These are phyloP conservation scores for Sugiyamaella novakii DNA, from an alignment of 1,139 yeast genomes.

Conservation along the genomic window DNA sequence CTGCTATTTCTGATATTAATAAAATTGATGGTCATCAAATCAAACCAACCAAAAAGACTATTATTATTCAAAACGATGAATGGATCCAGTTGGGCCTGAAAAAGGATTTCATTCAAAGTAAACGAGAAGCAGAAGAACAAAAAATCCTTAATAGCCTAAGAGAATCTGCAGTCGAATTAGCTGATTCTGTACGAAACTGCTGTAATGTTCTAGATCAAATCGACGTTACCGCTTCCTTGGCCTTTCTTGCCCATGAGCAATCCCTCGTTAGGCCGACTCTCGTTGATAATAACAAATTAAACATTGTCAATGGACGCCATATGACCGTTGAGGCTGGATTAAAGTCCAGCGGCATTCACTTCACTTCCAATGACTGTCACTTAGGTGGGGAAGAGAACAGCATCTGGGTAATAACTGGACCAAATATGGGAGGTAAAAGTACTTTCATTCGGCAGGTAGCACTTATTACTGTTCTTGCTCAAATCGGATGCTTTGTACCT, in stretches of 20 bases:
- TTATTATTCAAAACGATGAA: conserved; percentile 30
- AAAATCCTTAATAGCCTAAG: conserved; percentile 50
- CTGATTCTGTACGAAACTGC: conserved; percentile 50
- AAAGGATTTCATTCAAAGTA: conserved; percentile 34
- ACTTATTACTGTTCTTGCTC: conserved; percentile 81
- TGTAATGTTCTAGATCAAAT: conserved; percentile 60
- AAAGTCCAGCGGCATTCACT: conserved; percentile 48
- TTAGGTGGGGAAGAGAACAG: conserved; percentile 40
- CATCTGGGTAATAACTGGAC: conserved; percentile 85
- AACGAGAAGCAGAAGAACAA: conserved; percentile 48
- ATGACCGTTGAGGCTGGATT: conserved; percentile 85
- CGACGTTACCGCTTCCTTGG: conserved; percentile 75
- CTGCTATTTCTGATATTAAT: conserved; percentile 19
- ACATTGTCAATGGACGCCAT: conserved; percentile 65
- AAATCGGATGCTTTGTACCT: conserved; percentile 88
- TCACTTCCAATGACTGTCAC: conserved; percentile 66
- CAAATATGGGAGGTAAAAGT: conserved; percentile 98
- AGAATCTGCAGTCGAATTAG: conserved; percentile 44
- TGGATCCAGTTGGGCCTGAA: conserved; percentile 40
- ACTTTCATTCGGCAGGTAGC: conserved; percentile 90
- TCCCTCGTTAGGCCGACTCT: conserved; percentile 68
- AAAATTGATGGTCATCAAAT: conserved; percentile 29
- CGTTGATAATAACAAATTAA: conserved; percentile 47
- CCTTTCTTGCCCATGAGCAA: conserved; percentile 65
- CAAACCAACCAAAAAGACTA: conserved; percentile 33